Evolutionary conservation across 139 green algal species (phyloP), one percentile per base, ranked within the genome.

Genomic region (Nannochloris sp.): DNA sequence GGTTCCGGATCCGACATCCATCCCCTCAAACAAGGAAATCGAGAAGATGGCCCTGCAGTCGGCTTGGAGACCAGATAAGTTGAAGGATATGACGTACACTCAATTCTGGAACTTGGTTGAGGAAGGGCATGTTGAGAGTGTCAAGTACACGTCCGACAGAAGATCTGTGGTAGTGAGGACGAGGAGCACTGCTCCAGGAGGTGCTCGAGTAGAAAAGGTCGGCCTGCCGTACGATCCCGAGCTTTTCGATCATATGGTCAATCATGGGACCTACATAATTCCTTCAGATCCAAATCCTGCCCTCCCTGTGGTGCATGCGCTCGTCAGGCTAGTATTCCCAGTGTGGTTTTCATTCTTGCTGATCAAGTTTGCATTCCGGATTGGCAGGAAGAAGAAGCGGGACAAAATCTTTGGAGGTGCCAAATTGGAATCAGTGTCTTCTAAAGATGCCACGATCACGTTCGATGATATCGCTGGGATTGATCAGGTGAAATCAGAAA

Each of bases 101-200:
- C 87, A 95, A 79, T 81, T 96, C 51, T 93, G 86, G 81, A 66
- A 67, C 13, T 77, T 89, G 37, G 63, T 88, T 37, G 50, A 67
- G 29, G 85, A 94, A 72, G 70, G 82, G 2, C 63, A 82, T 26
- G 70, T 95, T 4, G 79, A 88, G 13, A 64, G 60, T 70, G 79
- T 75, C 2, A 53, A 40, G 37, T 82, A 69, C 49, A 69, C 75
- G 2, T 10, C 67, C 0, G 83, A 93, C 61, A 66, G 67, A 31
- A 61, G 78, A 40, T 68, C 73, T 46, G 61, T 87, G 3, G 56
- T 82, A 33, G 84, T 87, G 25, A 79, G 61, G 6, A 85, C 80
- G 4, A 83, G 81, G 70, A 50, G 59, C 2, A 73, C 25, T 14
- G 85, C 87, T 5, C 88, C 88, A 5, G 87, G 85, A 2, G 85